These are phyloP conservation scores for Pseudodiploospora longispora DNA, from an alignment of 2,329 filamentous ascomycete genomes.

Conservation along the genomic window DNA sequence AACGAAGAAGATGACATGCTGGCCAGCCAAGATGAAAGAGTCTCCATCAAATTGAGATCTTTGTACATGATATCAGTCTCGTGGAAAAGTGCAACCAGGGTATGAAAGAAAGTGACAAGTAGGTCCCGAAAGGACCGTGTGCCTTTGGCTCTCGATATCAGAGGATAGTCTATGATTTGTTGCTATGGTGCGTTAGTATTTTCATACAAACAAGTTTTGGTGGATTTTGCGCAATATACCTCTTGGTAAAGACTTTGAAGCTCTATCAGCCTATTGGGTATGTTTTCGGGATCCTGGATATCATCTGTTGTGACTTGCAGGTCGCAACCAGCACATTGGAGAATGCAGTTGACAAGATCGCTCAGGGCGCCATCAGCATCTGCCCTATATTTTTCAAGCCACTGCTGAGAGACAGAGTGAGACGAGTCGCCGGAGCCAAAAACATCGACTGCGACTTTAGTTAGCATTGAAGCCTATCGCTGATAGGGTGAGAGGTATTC, in stretches of 20 bases:
- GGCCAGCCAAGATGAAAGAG: slow-evolving; percentile 80
- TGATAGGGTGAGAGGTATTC: too few species aligned
- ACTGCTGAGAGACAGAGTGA: slow-evolving; percentile 50
- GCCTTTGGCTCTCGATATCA: slow-evolving; percentile 73
- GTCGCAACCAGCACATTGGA: slow-evolving; percentile 71
- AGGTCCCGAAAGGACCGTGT: slow-evolving; percentile 70
- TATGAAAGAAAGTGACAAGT: slow-evolving; percentile 70
- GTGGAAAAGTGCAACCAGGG: slow-evolving; percentile 69
- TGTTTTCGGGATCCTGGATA: slow-evolving; percentile 83
- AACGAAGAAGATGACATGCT: slow-evolving; percentile 84
- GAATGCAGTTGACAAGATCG: slow-evolving; percentile 58
- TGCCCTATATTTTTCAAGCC: slow-evolving; percentile 49
- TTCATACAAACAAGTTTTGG: background rate
- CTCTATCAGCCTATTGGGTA: slow-evolving; percentile 67
- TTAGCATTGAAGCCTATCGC: too few species aligned
- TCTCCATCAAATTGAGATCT: slow-evolving; percentile 72
- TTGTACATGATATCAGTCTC: slow-evolving; percentile 75
- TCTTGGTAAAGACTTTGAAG: slow-evolving; percentile 84
- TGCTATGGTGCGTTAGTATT: slow-evolving; percentile 37
- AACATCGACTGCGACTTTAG: slow-evolving; percentile 43
- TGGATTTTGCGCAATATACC: slow-evolving; percentile 34
- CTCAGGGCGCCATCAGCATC: slow-evolving; percentile 48
- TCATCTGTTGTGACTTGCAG: slow-evolving; percentile 72
- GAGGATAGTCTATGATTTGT: slow-evolving; percentile 82
- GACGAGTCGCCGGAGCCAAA: slow-evolving; percentile 51